Base-by-base conservation (phyloP, 2,329 filamentous ascomycete species). In the Macrophomina pseudophaseolina region DNA sequence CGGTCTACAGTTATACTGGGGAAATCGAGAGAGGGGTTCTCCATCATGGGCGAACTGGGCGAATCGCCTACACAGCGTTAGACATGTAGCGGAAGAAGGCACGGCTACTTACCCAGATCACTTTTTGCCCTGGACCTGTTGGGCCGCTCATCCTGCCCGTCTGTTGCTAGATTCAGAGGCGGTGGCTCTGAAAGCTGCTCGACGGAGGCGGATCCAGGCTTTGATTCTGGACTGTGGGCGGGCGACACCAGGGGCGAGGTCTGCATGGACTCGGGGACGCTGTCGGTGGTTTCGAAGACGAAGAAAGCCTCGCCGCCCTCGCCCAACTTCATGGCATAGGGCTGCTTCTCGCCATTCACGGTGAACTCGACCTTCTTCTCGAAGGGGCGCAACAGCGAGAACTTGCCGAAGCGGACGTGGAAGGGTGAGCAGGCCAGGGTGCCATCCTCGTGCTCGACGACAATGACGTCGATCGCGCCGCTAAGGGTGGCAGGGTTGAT, bases 321-420 rank as follows among this genome's bases (percentile, higher is more conserved):
- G 52, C 95, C 95, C 23, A 99, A 86, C 82, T 99, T 99, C 95
- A 99, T 99, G 54, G 95, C 89, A 83, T 97, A 97, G 71, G 95
- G 86, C 78, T 97, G 93, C 80, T 95, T 96, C 68, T 87, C 82
- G 74, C 92, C 91, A 84, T 99, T 99, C 85, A 99, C 94, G 73
- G 87, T 87, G 82, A 99, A 99, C 80, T 98, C 94, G 74, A 99
- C 95, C 87, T 98, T 99, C 82, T 99, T 99, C 80, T 99, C 95
- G 68, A 90, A 97, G 0, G 95, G 95, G 28, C 95, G 91, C 74
- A 99, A 83, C 46, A 99, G 86, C 68, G 94, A 97, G 83, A 98
- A 98, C 82, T 99, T 99, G 79, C 95, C 95, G 80, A 99, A 99
- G 74, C 95, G 93, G 71, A 99, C 95, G 79, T 99, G 95, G 80